phyloP scores from a whole-genome alignment of 2,329 filamentous ascomycete genomes.

The Cladophialophora chaetospira region DNA sequence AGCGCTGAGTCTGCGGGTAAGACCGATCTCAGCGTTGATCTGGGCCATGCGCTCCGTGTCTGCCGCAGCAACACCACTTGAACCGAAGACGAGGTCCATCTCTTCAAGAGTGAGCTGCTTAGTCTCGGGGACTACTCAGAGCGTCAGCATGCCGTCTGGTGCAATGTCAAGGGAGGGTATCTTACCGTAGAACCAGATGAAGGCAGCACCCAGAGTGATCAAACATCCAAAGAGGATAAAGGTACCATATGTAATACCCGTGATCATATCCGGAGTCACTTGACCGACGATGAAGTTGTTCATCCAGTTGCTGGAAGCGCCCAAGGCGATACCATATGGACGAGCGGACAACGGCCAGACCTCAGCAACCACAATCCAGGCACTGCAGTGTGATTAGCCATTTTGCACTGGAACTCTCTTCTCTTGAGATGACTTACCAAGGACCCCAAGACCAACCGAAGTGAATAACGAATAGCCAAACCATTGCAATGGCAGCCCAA shows the following conservation, averaged over 20 bases:
- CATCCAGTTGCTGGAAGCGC: slow-evolving; percentile 63
- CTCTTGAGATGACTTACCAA: slow-evolving; percentile 23
- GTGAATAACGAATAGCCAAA: slow-evolving; percentile 72
- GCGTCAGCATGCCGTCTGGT: neutral
- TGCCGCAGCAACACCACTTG: slow-evolving; percentile 65
- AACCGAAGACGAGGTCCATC: slow-evolving; percentile 45
- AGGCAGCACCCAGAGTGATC: slow-evolving; percentile 45
- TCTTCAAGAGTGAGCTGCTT: slow-evolving; percentile 39
- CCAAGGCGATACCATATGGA: slow-evolving; percentile 70
- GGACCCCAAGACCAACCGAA: slow-evolving; percentile 71
- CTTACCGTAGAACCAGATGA: slow-evolving; percentile 35
- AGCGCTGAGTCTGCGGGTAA: slow-evolving; percentile 41
- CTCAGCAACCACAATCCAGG: slow-evolving; percentile 74
- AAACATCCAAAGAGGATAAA: slow-evolving; percentile 71
- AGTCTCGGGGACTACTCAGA: slow-evolving; percentile 38
- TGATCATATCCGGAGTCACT: slow-evolving; percentile 62
- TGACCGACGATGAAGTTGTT: slow-evolving; percentile 29
- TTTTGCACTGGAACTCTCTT: neutral
- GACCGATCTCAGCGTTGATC: slow-evolving; percentile 70
- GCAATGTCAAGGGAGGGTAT: neutral
- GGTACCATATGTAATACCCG: slow-evolving; percentile 66
- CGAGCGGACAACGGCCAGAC: slow-evolving; percentile 72
- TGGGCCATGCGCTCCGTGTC: slow-evolving; percentile 72
- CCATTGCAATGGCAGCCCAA: slow-evolving; percentile 64
- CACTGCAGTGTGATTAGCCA: slow-evolving; percentile 38